phyloP scores from a whole-genome alignment of 108 stramenopile genomes.

The Skeletonema tropicum region DNA sequence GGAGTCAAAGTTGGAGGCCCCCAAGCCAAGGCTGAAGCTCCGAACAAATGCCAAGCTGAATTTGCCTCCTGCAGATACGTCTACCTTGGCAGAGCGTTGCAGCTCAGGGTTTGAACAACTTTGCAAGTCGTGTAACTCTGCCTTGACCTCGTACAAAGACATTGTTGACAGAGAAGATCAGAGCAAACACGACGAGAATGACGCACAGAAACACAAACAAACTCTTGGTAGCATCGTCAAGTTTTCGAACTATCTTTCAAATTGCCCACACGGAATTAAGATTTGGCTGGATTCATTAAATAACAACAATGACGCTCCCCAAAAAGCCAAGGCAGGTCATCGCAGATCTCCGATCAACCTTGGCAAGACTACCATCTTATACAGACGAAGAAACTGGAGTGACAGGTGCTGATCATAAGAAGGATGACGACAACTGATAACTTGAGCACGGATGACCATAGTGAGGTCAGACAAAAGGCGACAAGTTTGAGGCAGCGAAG shows the following conservation, averaged over 20 bases:
- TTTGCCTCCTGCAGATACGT: conserved; percentile 12
- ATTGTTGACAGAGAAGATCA: not conserved
- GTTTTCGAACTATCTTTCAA: conserved; percentile 44
- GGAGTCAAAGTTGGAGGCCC: conserved; percentile 26
- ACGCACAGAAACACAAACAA: conserved; percentile 16
- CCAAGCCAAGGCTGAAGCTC: conserved; percentile 27
- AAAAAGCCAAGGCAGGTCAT: conserved; percentile 18
- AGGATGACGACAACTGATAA: conserved; percentile 31
- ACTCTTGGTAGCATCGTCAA: conserved; percentile 24
- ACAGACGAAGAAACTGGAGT: conserved; percentile 6
- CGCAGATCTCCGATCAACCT: conserved; percentile 26
- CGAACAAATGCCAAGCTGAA: conserved; percentile 20
- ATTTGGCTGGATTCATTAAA: conserved; percentile 38
- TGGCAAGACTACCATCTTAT: conserved; percentile 41
- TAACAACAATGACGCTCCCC: conserved; percentile 15
- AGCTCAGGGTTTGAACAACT: conserved; percentile 22
- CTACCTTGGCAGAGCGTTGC: conserved; percentile 28
- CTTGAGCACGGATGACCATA: not conserved
- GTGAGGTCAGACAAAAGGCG: conserved; percentile 15
- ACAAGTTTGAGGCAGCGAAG: conserved; percentile 16
- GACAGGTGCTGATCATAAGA: conserved; percentile 25
- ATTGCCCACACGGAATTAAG: conserved; percentile 26
- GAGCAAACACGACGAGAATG: conserved; percentile 15
- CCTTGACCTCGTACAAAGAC: conserved; percentile 22
- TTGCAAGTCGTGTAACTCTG: conserved; percentile 17